Evolutionary conservation across 148 eudicot species (phyloP).

Genomic region (Rhododendron ovatum): DNA sequence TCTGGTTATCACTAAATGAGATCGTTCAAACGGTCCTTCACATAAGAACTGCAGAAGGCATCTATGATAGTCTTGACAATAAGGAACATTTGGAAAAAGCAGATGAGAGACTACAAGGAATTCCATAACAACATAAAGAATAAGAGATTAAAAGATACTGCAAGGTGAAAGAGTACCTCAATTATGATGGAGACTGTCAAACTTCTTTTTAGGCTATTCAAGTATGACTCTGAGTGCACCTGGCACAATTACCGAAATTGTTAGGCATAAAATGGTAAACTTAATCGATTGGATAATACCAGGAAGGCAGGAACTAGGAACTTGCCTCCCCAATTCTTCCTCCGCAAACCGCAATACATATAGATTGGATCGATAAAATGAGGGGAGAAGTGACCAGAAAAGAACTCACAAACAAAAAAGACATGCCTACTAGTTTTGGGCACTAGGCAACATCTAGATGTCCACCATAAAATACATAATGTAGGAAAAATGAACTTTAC

Average conservation of each 20-base stretch:
- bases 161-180: slow-evolving; percentile 45
- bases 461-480: background rate
- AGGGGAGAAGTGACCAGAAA: background rate
- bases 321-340: background rate
- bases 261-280: background rate
- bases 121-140: background rate
- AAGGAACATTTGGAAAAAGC: background rate
- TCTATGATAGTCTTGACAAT: background rate
- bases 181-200: slow-evolving; percentile 55
- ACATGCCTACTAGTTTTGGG: background rate
- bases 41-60: background rate
- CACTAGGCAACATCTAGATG: background rate
- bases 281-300: background rate
- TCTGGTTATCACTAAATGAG: background rate
- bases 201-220: slow-evolving; percentile 72
- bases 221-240: slow-evolving; percentile 85
- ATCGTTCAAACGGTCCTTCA: background rate
- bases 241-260: slow-evolving; percentile 23
- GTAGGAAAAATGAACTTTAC: background rate
- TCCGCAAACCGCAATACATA: background rate
- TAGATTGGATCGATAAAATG: background rate
- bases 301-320: background rate
- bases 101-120: background rate
- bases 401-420: background rate
- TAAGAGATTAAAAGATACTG: background rate